Evolutionary conservation across 257 asterid genomes (phyloP).

Genomic region (Mentha longifolia): DNA sequence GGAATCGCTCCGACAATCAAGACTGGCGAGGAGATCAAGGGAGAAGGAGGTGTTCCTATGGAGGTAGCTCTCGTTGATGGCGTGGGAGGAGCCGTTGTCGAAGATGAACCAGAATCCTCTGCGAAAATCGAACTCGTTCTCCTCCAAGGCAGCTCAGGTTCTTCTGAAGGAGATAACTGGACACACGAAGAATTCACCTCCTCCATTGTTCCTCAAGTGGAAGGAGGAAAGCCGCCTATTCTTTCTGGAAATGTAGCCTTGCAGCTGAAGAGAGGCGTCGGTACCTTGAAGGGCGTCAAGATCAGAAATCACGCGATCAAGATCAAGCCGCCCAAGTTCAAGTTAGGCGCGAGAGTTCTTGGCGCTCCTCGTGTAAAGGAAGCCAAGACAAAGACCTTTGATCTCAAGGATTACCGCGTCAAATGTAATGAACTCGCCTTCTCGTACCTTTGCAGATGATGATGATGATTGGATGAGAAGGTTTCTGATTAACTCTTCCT

Average conservation of each 20-base stretch:
- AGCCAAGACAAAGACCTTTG: conserved; percentile 49
- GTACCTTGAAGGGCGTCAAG: conserved; percentile 32
- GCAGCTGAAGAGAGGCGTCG: conserved; percentile 44
- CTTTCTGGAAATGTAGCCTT: conserved; percentile 43
- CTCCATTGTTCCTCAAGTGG: conserved; percentile 28
- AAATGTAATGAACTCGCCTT: conserved; percentile 42
- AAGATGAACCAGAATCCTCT: not conserved
- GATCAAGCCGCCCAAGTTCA: conserved; percentile 36
- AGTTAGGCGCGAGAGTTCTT: conserved; percentile 47
- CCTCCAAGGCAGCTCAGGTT: conserved; percentile 40
- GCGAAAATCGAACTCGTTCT: conserved; percentile 45
- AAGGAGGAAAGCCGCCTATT: conserved; percentile 48
- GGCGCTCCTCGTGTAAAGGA: conserved; percentile 37
- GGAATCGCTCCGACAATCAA: conserved; percentile 34
- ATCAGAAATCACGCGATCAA: conserved; percentile 35
- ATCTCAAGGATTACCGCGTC: conserved; percentile 42
- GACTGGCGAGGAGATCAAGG: conserved; percentile 51
- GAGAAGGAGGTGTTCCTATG: conserved; percentile 33
- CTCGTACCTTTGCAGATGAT: not conserved
- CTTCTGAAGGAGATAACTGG: conserved; percentile 26
- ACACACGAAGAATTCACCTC: conserved; percentile 37
- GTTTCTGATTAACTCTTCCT: too few species aligned
- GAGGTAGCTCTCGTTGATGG: conserved; percentile 45
- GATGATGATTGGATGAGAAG: too few species aligned
- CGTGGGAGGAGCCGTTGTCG: not conserved